phyloP scores from a whole-genome alignment of 2,329 filamentous ascomycete species.

The Colletotrichum cordylinicola region DNA sequence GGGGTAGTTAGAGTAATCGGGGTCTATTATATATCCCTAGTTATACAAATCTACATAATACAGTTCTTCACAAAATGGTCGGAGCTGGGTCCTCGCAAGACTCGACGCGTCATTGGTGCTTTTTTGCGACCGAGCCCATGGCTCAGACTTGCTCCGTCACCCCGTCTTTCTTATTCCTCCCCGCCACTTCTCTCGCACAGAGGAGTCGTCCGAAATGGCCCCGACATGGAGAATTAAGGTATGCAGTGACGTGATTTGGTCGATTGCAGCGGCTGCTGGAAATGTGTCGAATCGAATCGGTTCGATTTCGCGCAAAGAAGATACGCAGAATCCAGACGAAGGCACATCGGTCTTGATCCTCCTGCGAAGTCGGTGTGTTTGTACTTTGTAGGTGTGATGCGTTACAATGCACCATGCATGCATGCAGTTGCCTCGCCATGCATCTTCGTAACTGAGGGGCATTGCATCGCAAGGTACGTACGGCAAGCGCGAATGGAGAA shows the following conservation, averaged over 20 bases:
- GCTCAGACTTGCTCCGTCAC: not conserved
- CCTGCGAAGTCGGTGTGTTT: not conserved
- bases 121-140: not conserved
- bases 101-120: conserved; percentile 10
- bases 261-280: not conserved
- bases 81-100: conserved; percentile 16
- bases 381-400: not conserved
- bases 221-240: not conserved
- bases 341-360: not conserved
- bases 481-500: too few species aligned
- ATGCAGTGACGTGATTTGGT: not conserved
- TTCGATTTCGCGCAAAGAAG: not conserved
- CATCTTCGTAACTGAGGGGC: not conserved
- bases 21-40: too few species aligned
- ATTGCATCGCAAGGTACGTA: not conserved
- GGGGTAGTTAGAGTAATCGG: too few species aligned
- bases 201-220: not conserved
- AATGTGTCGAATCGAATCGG: not conserved
- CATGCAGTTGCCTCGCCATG: not conserved
- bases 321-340: not conserved
- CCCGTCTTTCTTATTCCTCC: conserved; percentile 5
- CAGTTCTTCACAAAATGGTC: too few species aligned
- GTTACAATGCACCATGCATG: not conserved
- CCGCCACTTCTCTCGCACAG: not conserved
- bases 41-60: too few species aligned